These are phyloP conservation scores for Monosporascus sp. DNA, from an alignment of 2,329 filamentous ascomycete genomes.

Conservation along the genomic window DNA sequence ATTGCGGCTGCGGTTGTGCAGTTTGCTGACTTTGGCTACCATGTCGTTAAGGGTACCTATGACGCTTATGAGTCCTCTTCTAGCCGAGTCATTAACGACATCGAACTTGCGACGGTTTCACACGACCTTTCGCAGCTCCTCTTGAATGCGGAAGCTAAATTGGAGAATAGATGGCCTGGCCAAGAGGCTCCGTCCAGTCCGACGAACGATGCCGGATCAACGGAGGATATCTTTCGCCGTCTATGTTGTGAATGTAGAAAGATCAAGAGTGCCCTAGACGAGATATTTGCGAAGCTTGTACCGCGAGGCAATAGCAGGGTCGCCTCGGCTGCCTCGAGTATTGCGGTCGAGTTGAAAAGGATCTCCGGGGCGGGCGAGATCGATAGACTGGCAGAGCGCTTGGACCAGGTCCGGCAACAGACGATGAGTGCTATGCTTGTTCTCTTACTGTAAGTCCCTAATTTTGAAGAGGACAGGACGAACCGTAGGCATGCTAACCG, in stretches of 20 bases:
- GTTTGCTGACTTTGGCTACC: conserved; percentile 6
- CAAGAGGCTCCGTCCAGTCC: neutral
- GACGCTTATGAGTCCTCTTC: neutral
- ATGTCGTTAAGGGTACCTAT: neutral
- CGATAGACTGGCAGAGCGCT: neutral
- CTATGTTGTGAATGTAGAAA: neutral
- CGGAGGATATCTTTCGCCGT: neutral
- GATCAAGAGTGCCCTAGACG: neutral
- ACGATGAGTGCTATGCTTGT: neutral
- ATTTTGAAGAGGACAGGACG: neutral
- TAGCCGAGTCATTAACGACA: neutral
- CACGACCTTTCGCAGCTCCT: neutral
- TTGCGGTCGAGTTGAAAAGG: neutral
- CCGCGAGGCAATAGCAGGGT: neutral
- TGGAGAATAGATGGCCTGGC: neutral
- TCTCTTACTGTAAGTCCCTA: neutral
- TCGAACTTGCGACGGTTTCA: neutral
- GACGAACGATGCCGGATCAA: neutral
- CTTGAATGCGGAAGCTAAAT: neutral
- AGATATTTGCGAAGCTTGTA: neutral
- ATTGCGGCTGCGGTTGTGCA: conserved; percentile 7
- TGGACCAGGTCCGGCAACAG: neutral
- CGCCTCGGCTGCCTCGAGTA: neutral
- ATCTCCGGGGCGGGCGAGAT: neutral
- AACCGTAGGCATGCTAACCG: neutral